Percentiles rank a stretch among this genome's conserved stretches.
Evolutionary conservation across 2,329 filamentous ascomycete species (phyloP).

Genomic region (Dactylellina leptospora): DNA sequence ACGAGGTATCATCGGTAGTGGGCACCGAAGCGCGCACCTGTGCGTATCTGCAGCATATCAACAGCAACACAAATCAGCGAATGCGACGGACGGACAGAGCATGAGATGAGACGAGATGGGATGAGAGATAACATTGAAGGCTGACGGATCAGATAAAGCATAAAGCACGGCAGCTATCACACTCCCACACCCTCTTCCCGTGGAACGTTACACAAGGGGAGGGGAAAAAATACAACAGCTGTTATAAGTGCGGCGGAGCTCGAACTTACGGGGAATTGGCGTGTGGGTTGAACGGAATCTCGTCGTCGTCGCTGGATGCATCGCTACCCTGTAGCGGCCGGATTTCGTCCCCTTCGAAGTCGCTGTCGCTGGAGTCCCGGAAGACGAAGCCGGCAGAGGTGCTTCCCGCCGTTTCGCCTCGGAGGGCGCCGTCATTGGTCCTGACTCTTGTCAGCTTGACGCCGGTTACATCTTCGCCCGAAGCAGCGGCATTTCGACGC

Average conservation of each 20-base stretch:
- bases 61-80: slow-evolving; percentile 54
- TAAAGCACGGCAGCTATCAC: neutral
- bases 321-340: slow-evolving; percentile 14
- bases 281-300: slow-evolving; percentile 34
- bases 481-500: slow-evolving; percentile 11
- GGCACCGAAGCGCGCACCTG: slow-evolving; percentile 82
- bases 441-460: slow-evolving; percentile 36
- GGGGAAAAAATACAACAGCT: neutral
- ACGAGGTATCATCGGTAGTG: slow-evolving; percentile 75
- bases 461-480: slow-evolving; percentile 18
- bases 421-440: slow-evolving; percentile 7
- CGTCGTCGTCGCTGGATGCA: slow-evolving; percentile 23
- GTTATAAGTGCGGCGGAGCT: neutral
- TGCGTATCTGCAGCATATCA: slow-evolving; percentile 67
- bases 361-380: slow-evolving; percentile 20
- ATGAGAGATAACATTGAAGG: too few relatives aligned
- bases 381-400: slow-evolving; percentile 29
- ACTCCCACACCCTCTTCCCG: slow-evolving; percentile 6
- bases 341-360: slow-evolving; percentile 16
- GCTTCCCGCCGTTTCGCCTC: slow-evolving; percentile 18
- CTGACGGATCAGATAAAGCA: slow-evolving; percentile 47
- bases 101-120: too few relatives aligned
- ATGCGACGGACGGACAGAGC: slow-evolving; percentile 30
- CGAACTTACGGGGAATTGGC: slow-evolving; percentile 46
- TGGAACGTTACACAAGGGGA: slow-evolving; percentile 28